phyloP scores from a whole-genome alignment of 805 yeast genomes.

The Ascoidea rubescens region DNA sequence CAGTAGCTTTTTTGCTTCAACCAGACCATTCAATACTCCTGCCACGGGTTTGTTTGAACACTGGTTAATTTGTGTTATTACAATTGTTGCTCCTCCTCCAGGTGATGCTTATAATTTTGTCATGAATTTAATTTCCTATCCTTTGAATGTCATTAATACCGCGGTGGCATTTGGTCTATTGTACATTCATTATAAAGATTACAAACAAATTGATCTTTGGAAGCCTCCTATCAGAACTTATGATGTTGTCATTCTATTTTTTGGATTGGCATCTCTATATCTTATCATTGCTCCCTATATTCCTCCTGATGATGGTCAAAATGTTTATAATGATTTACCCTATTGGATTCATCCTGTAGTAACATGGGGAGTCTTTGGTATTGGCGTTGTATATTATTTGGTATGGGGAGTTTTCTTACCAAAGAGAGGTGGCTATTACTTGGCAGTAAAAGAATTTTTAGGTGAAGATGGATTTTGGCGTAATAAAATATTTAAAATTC shows the following conservation, averaged over 20 bases:
- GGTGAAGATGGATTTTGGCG: conserved; percentile 28
- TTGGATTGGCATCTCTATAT: conserved; percentile 50
- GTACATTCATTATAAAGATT: conserved; percentile 36
- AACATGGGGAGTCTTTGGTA: conserved; percentile 61
- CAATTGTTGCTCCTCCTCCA: conserved; percentile 71
- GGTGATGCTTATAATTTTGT: conserved; percentile 82
- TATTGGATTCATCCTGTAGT: conserved; percentile 73
- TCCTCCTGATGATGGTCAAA: conserved; percentile 55
- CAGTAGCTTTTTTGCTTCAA: conserved; percentile 54
- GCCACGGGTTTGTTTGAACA: conserved; percentile 62
- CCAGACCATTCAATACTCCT: conserved; percentile 64
- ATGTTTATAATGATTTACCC: conserved; percentile 57
- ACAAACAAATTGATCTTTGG: conserved; percentile 43
- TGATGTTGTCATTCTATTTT: conserved; percentile 47
- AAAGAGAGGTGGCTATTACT: conserved; percentile 32
- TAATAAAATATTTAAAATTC: not conserved
- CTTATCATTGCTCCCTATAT: conserved; percentile 66
- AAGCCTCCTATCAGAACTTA: conserved; percentile 59
- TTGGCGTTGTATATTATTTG: conserved; percentile 56
- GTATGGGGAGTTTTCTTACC: conserved; percentile 52
- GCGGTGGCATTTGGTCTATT: conserved; percentile 50
- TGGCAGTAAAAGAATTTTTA: conserved; percentile 37
- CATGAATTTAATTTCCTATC: conserved; percentile 67
- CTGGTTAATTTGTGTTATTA: conserved; percentile 59
- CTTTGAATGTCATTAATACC: conserved; percentile 63